Evolutionary conservation across 2,329 filamentous ascomycete genomes (phyloP), one percentile per base, ranked within the genome.

Genomic region (Diplodia mutila): DNA sequence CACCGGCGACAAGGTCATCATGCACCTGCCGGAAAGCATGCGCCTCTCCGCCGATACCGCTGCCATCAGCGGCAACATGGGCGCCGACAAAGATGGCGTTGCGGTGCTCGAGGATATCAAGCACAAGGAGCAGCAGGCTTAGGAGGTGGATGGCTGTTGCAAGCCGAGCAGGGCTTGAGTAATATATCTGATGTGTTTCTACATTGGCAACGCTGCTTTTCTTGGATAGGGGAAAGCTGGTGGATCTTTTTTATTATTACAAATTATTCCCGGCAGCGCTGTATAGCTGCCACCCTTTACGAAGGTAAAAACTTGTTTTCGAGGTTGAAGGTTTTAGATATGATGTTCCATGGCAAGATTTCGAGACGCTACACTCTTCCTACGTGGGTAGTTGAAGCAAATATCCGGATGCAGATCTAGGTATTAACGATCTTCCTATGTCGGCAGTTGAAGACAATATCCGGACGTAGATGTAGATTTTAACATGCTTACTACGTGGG

Each of bases 1-100:
- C 67, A 78, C 78, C 71, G 78, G 71, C 65, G 18, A 70, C 52
- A 67, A 65, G 61, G 68, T 69, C 66, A 55, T 66, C 55, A 65
- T 52, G 42, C 70, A 65, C 64, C 57, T 68, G 46, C 67, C 68
- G 29, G 68, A 67, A 7, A 68, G 71, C 67, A 67, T 70, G 68
- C 54, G 53, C 27, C 65, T 64, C 12, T 51, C 67, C 54, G 68
- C 69, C 34, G 67, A 66, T 23, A 52, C 46, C 8, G 63, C 27
- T 14, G 55, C 39, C 5, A 21, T 54, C 12, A 54, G 25, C 25
- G 46, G 46, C 18, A 48, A 18, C 27, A 67, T 64, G 14, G 57
- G 23, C 14, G 49, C 25, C 9, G 61, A 53, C 14, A 54, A 53
- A 23, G 49, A 48, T 5, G 42, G 27, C 8, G 61, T 65, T 9